Percentiles rank a stretch among this genome's conserved stretches.
These are phyloP conservation scores for Lactarius vividus DNA, from an alignment of 768 basidiomycete species.

Conservation along the genomic window DNA sequence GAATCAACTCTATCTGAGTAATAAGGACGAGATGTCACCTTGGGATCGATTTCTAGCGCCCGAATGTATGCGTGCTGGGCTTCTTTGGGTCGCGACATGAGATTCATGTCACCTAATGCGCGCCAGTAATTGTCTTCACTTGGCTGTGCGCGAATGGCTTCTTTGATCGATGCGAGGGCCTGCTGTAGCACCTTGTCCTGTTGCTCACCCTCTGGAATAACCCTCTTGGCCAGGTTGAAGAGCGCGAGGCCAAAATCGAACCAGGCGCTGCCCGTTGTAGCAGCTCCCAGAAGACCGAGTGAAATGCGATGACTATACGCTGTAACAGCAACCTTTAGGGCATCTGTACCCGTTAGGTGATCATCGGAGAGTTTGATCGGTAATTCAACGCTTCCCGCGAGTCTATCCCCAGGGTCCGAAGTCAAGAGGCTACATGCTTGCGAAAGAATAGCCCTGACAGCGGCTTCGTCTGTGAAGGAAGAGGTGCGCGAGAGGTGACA, in stretches of 20 bases:
- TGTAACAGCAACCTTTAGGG: conserved; percentile 52
- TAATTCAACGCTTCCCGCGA: conserved; percentile 42
- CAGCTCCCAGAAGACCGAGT: conserved; percentile 52
- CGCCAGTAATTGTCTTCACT: conserved; percentile 77
- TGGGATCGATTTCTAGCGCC: conserved; percentile 80
- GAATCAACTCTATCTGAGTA: conserved; percentile 13
- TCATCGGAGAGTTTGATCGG: conserved; percentile 28
- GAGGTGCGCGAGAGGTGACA: conserved; percentile 58
- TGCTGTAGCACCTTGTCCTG: conserved; percentile 40
- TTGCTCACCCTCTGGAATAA: conserved; percentile 33
- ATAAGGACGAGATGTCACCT: conserved; percentile 46
- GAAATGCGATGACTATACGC: conserved; percentile 62
- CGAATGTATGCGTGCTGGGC: conserved; percentile 93
- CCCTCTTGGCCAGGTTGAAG: conserved; percentile 44
- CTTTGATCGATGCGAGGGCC: conserved; percentile 54
- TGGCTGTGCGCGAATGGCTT: conserved; percentile 72
- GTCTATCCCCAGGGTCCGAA: conserved; percentile 40
- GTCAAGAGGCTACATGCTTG: conserved; percentile 41
- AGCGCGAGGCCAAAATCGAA: conserved; percentile 72
- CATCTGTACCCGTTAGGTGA: conserved; percentile 35
- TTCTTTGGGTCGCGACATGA: conserved; percentile 60
- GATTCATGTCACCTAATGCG: conserved; percentile 72
- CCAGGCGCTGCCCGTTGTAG: conserved; percentile 55
- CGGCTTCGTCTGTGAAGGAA: conserved; percentile 45
- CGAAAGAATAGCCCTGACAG: conserved; percentile 37